Evolutionary conservation across 192 early-diverging fungal species (phyloP).

Genomic region (Backusella parvicylindrica): DNA sequence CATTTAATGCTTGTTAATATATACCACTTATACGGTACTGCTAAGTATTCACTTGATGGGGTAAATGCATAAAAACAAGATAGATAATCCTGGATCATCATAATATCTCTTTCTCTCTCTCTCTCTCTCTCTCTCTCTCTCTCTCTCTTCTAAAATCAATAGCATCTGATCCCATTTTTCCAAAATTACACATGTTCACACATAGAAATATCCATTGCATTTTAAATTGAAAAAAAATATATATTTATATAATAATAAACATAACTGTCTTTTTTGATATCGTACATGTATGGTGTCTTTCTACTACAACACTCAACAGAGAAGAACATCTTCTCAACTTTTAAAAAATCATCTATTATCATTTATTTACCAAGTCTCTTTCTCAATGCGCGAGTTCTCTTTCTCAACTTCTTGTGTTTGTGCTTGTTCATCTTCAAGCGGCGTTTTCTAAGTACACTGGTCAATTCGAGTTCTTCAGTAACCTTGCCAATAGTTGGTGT

Average conservation of each 20-base stretch:
- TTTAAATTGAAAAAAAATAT: not conserved
- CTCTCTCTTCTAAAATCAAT: too few relatives aligned
- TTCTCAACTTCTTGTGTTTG: constrained; percentile 88
- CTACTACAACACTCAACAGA: not conserved
- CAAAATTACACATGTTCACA: not conserved
- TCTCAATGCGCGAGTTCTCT: constrained; percentile 71
- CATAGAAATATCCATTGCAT: not conserved
- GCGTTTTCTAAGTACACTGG: constrained; percentile 80
- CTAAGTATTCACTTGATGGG: too few relatives aligned
- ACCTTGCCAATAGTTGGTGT: not conserved
- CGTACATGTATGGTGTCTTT: not conserved
- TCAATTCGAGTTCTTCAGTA: constrained; percentile 49
- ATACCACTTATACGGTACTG: too few relatives aligned
- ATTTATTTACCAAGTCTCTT: constrained; percentile 70
- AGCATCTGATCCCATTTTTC: not conserved
- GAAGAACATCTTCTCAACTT: not conserved
- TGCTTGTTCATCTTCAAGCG: constrained; percentile 96
- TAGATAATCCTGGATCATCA: not conserved
- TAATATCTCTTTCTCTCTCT: too few relatives aligned
- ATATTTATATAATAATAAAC: constrained; percentile 3
- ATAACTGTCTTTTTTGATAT: not conserved
- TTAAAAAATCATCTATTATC: not conserved
- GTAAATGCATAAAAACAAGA: not conserved
- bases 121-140: too few relatives aligned
- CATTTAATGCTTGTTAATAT: not conserved